Evolutionary conservation across 176 grass and related monocot species (phyloP).

Genomic region (Saccharum spontaneum): DNA sequence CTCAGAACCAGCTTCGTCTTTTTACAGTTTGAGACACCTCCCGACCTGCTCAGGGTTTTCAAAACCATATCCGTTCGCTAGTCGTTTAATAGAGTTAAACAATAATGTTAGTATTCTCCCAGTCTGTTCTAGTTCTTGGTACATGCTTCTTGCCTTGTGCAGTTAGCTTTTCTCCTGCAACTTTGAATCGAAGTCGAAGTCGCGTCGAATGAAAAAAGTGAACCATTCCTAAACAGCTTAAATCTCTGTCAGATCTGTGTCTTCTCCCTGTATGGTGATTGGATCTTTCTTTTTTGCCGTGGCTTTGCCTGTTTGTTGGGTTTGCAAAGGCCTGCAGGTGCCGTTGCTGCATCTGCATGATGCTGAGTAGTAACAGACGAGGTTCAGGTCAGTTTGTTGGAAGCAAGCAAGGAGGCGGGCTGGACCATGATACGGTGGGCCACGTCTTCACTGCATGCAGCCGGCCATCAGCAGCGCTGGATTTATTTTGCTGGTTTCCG

Average conservation of each 20-base stretch:
- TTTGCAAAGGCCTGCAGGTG: slow-evolving; percentile 5
- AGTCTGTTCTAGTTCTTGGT: background rate
- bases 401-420: background rate
- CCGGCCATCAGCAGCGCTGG: slow-evolving; percentile 25
- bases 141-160: slow-evolving; percentile 17
- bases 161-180: background rate
- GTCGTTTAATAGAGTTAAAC: slow-evolving; percentile 1
- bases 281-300: background rate
- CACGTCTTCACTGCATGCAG: slow-evolving; percentile 39
- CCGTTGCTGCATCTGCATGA: background rate
- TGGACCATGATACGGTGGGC: slow-evolving; percentile 37
- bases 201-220: background rate
- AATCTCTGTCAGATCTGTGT: background rate
- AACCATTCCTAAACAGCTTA: background rate
- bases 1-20: slow-evolving; percentile 20
- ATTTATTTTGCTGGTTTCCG: slow-evolving; percentile 32
- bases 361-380: background rate
- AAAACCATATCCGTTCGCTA: slow-evolving; percentile 7
- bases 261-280: background rate
- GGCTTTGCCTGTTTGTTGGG: background rate
- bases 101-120: slow-evolving; percentile 30
- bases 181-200: background rate
- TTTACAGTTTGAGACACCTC: background rate
- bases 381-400: slow-evolving; percentile 9
- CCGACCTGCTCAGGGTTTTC: background rate